phyloP scores from a whole-genome alignment of 2,329 filamentous ascomycete genomes.

The Aspergillus latus region DNA sequence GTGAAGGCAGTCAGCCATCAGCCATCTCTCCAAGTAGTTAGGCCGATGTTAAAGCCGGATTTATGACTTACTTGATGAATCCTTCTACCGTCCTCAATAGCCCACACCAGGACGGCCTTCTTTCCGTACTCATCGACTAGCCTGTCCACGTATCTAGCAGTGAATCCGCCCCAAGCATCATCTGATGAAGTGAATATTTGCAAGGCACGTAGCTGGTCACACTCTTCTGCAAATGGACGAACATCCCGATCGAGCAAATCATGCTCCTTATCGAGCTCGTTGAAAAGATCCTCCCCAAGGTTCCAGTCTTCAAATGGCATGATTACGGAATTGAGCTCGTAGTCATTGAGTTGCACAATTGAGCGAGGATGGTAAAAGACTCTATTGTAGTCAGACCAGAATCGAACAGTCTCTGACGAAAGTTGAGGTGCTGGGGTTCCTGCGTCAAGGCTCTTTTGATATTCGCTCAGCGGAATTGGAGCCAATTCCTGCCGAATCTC shows the following conservation, averaged over 20 bases:
- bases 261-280: conserved; percentile 70
- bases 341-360: conserved; percentile 82
- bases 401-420: conserved; percentile 71
- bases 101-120: conserved; percentile 83
- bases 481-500: conserved; percentile 68
- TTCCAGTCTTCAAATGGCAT: conserved; percentile 79
- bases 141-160: conserved; percentile 69
- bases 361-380: conserved; percentile 91
- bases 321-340: conserved; percentile 74
- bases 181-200: conserved; percentile 72
- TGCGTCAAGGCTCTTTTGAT: conserved; percentile 75
- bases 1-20: neutral
- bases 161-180: conserved; percentile 80
- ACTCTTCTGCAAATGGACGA: conserved; percentile 85
- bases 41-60: too few species aligned
- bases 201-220: conserved; percentile 85
- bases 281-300: conserved; percentile 73
- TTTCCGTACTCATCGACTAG: conserved; percentile 91
- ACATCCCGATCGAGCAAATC: conserved; percentile 90
- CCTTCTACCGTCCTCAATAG: conserved; percentile 64
- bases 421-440: conserved; percentile 65
- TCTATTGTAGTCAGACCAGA: conserved; percentile 94
- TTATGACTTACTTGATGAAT: conserved; percentile 53
- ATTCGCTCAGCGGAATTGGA: conserved; percentile 68
- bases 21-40: neutral